Conservation (phyloP, 352 stramenopile genomes). For the Sclerospora graminicola region DNA sequence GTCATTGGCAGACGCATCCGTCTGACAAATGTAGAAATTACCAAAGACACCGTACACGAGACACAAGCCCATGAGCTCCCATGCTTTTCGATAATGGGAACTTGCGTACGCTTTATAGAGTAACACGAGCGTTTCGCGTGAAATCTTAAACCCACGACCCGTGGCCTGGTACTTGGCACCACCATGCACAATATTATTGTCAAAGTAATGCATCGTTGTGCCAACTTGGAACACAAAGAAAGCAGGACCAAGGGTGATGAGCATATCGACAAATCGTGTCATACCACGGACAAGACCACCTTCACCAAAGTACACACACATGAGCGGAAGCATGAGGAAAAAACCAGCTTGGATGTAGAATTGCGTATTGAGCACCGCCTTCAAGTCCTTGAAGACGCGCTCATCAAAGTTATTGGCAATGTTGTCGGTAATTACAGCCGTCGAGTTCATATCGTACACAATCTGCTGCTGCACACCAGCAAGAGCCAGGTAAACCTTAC, state of each 20-base stretch:
- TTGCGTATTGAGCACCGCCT: conserved; percentile 65
- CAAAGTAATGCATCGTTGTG: conserved; percentile 80
- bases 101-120: conserved; percentile 67
- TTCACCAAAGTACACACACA: conserved; percentile 71
- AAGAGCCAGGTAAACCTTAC: conserved; percentile 67
- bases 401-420: conserved; percentile 42
- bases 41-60: conserved; percentile 57
- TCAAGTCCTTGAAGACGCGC: conserved; percentile 49
- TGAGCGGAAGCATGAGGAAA: conserved; percentile 66
- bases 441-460: conserved; percentile 57
- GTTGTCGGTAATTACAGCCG: conserved; percentile 45
- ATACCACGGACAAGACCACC: conserved; percentile 49
- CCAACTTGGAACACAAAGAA: conserved; percentile 81
- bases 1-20: conserved; percentile 30
- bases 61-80: conserved; percentile 59
- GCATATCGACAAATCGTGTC: conserved; percentile 61
- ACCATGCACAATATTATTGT: conserved; percentile 69
- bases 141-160: conserved; percentile 78
- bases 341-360: conserved; percentile 74
- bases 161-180: conserved; percentile 71
- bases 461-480: conserved; percentile 56
- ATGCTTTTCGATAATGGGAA: conserved; percentile 69
- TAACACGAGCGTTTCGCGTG: conserved; percentile 63
- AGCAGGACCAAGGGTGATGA: conserved; percentile 52
- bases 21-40: conserved; percentile 59